phyloP scores from a whole-genome alignment of 2,329 filamentous ascomycete species.

The Aspergillus sp. region DNA sequence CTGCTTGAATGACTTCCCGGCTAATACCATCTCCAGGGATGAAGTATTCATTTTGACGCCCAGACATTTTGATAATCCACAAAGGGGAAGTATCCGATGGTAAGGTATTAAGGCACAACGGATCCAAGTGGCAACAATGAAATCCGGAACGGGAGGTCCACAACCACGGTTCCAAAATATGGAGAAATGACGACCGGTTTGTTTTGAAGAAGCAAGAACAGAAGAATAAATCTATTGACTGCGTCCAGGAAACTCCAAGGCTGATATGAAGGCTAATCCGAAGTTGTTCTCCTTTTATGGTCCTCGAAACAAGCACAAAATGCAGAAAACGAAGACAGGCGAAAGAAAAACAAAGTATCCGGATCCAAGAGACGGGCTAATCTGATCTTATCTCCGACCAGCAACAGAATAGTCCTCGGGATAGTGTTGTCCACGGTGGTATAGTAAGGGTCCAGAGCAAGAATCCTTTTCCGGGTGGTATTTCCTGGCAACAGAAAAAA shows the following conservation, averaged over 20 bases:
- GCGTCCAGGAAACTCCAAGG: constrained; percentile 18
- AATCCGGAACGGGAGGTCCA: constrained; percentile 9
- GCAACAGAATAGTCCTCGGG: not conserved
- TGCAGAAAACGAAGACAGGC: constrained; percentile 9
- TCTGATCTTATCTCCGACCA: not conserved
- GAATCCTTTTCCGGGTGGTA: not conserved
- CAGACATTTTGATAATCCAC: constrained; percentile 31
- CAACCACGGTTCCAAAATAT: constrained; percentile 14
- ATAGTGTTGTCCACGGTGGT: not conserved
- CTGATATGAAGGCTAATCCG: constrained; percentile 14
- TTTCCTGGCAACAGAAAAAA: not conserved
- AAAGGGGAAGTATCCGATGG: constrained; percentile 16
- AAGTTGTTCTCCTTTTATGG: constrained; percentile 6
- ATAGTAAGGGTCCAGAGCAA: not conserved
- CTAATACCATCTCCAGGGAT: constrained; percentile 74
- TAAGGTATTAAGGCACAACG: constrained; percentile 17
- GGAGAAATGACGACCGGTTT: constrained; percentile 8
- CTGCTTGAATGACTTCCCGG: constrained; percentile 74
- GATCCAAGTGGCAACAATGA: constrained; percentile 23
- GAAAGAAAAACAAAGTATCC: constrained; percentile 3
- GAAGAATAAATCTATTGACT: constrained; percentile 19
- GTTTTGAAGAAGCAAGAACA: constrained; percentile 18
- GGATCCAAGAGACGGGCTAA: constrained; percentile 4
- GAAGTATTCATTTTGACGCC: constrained; percentile 67
- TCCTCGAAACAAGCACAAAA: constrained; percentile 5